Percentiles rank a stretch among this genome's conserved stretches.
These are phyloP conservation scores for Taxillus chinensis DNA, from an alignment of 164 flowering plant species.

Conservation along the genomic window DNA sequence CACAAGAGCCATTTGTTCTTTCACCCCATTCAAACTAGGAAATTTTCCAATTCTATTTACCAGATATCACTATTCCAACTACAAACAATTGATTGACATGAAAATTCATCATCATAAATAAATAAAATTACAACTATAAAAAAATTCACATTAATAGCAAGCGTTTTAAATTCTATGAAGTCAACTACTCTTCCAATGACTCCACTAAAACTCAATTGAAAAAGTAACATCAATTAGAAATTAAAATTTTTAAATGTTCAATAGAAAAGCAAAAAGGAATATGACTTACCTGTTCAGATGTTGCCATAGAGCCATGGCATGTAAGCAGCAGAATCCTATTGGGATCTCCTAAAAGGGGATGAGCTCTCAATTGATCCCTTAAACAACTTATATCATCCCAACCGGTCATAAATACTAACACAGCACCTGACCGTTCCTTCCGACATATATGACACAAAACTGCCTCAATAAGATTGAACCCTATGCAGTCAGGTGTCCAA, in stretches of 20 bases:
- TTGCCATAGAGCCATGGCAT: conserved; percentile 99
- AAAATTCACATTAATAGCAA: no score
- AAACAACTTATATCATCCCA: conserved; percentile 98
- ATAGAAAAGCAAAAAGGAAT: background rate
- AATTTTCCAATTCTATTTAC: no score
- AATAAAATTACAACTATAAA: no score
- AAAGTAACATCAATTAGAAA: no score
- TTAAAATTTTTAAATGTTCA: background rate
- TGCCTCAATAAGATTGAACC: conserved; percentile 97
- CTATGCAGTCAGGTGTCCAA: conserved; percentile 93
- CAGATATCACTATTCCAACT: no score
- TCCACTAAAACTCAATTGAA: no score
- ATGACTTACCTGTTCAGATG: conserved; percentile 75
- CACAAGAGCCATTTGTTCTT: no score
- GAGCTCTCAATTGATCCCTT: conserved; percentile 90
- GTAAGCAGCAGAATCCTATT: conserved; percentile 85
- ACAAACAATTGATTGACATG: no score
- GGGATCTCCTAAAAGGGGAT: conserved; percentile 96
- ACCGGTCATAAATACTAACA: conserved; percentile 96
- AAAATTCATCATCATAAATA: no score
- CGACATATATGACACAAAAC: conserved; percentile 94
- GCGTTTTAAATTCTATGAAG: no score
- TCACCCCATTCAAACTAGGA: no score
- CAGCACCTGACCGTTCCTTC: conserved; percentile 92
- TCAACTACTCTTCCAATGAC: no score